Evolutionary conservation across 73 alveolate species (phyloP), one percentile per base, ranked within the genome.

Genomic region (Durusdinium trenchii): DNA sequence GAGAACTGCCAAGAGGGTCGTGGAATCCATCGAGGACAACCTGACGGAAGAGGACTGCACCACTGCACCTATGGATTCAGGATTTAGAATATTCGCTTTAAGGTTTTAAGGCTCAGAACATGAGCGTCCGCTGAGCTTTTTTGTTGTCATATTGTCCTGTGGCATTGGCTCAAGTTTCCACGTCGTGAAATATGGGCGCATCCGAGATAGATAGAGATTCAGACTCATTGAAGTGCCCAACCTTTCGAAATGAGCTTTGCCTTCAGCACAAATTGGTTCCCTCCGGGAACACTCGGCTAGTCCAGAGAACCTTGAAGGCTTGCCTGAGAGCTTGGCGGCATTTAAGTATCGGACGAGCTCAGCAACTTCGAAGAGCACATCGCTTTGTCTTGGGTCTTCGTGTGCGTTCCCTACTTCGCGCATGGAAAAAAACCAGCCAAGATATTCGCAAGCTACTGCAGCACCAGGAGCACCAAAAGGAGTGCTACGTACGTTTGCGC

Each of bases 1-100:
- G 60, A 76, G 98, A 54, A 91, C 98, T 16, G 98, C 98, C 40
- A 91, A 91, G 89, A 54, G 98, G 61, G 98, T 91, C 60, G 98
- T 91, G 87, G 98, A 91, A 54, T 91, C 98, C 60, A 91, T 91
- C 54, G 89, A 91, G 78, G 98, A 91, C 76, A 50, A 50, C 42
- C 47, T 91, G 89, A 91, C 81, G 16, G 98, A 91, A 57, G 89
- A 91, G 98, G 98, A 91, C 89, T 0, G 18, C 30, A 28, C 69
- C n/a, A n/a, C n/a, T n/a, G n/a, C n/a, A n/a, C n/a, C n/a, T n/a
- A n/a, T n/a, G n/a, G n/a, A n/a, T n/a, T n/a, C n/a, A n/a, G n/a
- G n/a, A n/a, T n/a, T n/a, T n/a, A n/a, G n/a, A n/a, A n/a, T n/a
- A n/a, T n/a, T n/a, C n/a, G n/a, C n/a, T n/a, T n/a, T n/a, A n/a